Evolutionary conservation across 768 basidiomycete species (phyloP), one percentile per base, ranked within the genome.

Genomic region (Clitopilus hobsonii): DNA sequence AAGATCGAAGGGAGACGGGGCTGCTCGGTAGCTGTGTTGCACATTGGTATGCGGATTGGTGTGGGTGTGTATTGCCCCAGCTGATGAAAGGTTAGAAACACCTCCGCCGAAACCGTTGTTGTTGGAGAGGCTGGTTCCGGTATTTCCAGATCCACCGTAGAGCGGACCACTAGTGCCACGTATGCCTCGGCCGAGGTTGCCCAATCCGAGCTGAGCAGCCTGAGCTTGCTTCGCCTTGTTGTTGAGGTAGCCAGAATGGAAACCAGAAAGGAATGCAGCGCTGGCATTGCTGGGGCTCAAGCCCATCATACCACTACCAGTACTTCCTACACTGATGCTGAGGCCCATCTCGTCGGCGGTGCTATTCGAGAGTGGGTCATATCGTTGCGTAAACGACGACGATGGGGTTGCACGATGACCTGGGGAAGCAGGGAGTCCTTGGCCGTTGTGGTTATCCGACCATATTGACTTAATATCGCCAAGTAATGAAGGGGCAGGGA

Each of bases 401-500:
- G 83, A 84, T 0, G 84, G 77, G 58, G 54, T 78, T 63, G 58
- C 82, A 66, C 52, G 74, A 65, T 59, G 80, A 27, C 7, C 68
- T 59, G 71, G 72, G n/a, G 71, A 71, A 14, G 67, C 60, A 14
- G 71, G 68, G 14, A 68, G 59, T 8, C 67, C 63, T 48, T 56
- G 59, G 10, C 49, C 52, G 45, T 56, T 60, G 32, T 65, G 54
- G 8, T 74, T 76, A 41, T 89, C 88, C 0, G 86, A 77, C 94
- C 94, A 96, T 18, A 95, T 88, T 14, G 85, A 87, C 52, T 81
- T 82, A 57, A 91, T 81, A 55, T 91, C 88, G 22, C 88, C 85
- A 14, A 93, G 69, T 8, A 91, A 73, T 0, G 88, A 83, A 0
- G 88, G 82, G 0, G 91, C 88, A 13, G 91, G 90, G 0, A 93